Evolutionary conservation across 495 filamentous ascomycete species (phyloP).

Genomic region (Aspergillus sparsus): DNA sequence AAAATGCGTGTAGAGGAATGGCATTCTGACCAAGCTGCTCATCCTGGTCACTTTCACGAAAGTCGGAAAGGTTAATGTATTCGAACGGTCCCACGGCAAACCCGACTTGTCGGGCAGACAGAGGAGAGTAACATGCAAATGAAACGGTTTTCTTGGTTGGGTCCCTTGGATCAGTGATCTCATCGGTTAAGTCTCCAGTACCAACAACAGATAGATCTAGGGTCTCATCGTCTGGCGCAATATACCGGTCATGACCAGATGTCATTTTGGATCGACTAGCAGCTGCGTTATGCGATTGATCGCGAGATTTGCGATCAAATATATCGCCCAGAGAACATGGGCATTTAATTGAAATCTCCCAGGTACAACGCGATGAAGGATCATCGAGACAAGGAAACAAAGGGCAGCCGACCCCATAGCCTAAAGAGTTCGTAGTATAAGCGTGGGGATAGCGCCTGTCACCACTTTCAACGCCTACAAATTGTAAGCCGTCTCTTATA

Average conservation of each 20-base stretch:
- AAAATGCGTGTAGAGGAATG: conserved; percentile 83
- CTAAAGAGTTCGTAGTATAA: conserved; percentile 78
- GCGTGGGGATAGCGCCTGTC: conserved; percentile 85
- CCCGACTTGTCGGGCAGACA: conserved; percentile 83
- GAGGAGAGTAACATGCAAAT: conserved; percentile 68
- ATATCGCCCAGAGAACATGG: conserved; percentile 83
- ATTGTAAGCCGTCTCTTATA: conserved; percentile 84
- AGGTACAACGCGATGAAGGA: conserved; percentile 71
- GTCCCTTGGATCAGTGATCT: conserved; percentile 73
- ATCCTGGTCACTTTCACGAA: conserved; percentile 85
- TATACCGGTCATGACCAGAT: conserved; percentile 26
- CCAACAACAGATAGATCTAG: conserved; percentile 88
- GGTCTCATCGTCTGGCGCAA: conserved; percentile 75
- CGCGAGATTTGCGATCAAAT: conserved; percentile 51
- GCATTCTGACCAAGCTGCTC: conserved; percentile 83
- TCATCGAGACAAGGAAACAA: conserved; percentile 94
- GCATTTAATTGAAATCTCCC: conserved; percentile 84
- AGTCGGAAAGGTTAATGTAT: conserved; percentile 84
- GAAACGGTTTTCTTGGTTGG: conserved; percentile 78
- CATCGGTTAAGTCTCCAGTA: conserved; percentile 83
- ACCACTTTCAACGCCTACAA: conserved; percentile 76
- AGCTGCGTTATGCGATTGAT: conserved; percentile 20
- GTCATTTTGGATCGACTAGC: conserved; percentile 26
- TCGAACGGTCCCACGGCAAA: conserved; percentile 95
- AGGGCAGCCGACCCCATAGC: conserved; percentile 75